A percentile compares a stretch with the other conserved stretches of the same genome.
Conservation (phyloP, 179 eudicot genomes). For the Sideroxylon spinosum region DNA sequence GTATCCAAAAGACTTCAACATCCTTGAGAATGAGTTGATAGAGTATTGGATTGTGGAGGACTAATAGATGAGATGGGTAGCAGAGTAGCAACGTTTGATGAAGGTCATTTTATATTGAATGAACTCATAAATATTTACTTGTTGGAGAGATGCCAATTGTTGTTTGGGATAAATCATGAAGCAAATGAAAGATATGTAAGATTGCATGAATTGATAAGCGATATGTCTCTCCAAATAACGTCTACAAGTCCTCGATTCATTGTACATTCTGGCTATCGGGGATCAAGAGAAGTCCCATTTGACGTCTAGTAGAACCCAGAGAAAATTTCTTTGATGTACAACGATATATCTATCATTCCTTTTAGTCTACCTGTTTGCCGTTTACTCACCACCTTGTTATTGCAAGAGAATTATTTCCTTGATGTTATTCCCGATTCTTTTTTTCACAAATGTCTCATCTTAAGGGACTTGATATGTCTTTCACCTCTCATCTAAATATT, state of each 20-base stretch:
- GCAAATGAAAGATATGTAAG: not conserved
- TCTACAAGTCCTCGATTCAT: not conserved
- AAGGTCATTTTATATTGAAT: not conserved
- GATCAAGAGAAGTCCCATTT: not conserved
- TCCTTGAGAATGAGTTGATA: not conserved
- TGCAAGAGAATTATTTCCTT: not conserved
- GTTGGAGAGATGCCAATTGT: not conserved
- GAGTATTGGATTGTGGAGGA: not conserved
- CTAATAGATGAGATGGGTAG: not conserved
- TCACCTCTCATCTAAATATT: not conserved
- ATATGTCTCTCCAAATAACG: not conserved
- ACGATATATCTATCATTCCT: not conserved
- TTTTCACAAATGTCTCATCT: not conserved
- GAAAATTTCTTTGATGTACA: not conserved
- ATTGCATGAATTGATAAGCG: not conserved
- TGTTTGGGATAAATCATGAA: too few species aligned
- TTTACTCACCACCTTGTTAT: not conserved
- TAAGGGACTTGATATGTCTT: not conserved
- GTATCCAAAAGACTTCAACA: not conserved
- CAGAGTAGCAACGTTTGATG: not conserved
- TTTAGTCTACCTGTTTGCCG: not conserved
- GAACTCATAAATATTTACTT: not conserved
- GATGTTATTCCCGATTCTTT: not conserved
- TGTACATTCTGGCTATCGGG: not conserved
- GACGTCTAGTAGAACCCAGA: not conserved